These are phyloP conservation scores for Xylaria sp. DNA, from an alignment of 2,329 filamentous ascomycete species.

Conservation along the genomic window DNA sequence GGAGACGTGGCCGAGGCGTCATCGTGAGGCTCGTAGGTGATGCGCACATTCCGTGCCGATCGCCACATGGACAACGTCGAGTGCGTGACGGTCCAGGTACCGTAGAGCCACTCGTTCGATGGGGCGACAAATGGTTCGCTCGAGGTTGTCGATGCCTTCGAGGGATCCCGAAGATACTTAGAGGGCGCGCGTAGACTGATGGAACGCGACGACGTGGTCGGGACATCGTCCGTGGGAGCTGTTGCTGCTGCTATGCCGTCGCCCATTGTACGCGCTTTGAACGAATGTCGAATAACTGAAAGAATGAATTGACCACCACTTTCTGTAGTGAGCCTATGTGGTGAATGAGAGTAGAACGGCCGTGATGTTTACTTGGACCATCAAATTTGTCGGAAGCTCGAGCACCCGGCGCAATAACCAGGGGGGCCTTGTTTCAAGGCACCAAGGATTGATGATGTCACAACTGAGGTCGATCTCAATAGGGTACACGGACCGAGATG, in stretches of 20 bases:
- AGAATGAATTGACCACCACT: background rate
- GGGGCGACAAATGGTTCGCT: conserved; percentile 56
- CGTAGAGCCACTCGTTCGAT: conserved; percentile 67
- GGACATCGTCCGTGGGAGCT: conserved; percentile 4
- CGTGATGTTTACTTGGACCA: background rate
- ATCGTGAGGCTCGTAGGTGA: conserved; percentile 69
- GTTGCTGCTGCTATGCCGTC: conserved; percentile 32
- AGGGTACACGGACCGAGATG: conserved; percentile 16
- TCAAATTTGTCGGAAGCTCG: conserved; percentile 23
- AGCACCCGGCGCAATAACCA: conserved; percentile 23
- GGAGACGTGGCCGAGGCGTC: conserved; percentile 10
- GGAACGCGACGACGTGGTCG: conserved; percentile 30
- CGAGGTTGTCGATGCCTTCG: conserved; percentile 43
- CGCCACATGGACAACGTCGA: conserved; percentile 85
- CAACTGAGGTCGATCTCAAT: conserved; percentile 23
- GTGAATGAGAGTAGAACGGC: background rate
- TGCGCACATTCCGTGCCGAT: conserved; percentile 80
- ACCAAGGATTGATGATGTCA: conserved; percentile 38
- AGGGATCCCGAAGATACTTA: conserved; percentile 55
- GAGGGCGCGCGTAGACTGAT: conserved; percentile 60
- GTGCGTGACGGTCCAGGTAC: conserved; percentile 80
- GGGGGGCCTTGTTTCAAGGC: conserved; percentile 6
- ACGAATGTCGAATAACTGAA: background rate
- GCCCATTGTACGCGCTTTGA: conserved; percentile 33
- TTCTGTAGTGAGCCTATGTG: background rate